phyloP scores from a whole-genome alignment of 345 rosid species.

The Theobroma cacao region DNA sequence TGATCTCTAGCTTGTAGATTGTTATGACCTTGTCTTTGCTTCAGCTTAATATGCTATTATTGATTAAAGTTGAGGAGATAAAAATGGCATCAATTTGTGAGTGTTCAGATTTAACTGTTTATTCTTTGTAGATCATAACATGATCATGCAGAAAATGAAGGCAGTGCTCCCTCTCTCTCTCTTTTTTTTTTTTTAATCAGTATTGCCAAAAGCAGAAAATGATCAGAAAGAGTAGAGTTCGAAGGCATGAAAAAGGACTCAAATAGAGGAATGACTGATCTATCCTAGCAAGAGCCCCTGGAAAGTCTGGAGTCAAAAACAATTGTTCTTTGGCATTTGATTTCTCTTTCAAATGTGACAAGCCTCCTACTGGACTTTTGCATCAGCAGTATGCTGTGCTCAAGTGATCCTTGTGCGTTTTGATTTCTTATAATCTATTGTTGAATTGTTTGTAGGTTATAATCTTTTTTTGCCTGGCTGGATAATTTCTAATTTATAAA shows the following conservation, averaged over 20 bases:
- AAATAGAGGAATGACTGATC: neutral
- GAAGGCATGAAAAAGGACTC: neutral
- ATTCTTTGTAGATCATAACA: neutral
- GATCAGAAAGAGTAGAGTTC: neutral
- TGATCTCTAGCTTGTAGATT: neutral
- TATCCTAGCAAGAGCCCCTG: neutral
- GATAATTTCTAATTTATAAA: neutral
- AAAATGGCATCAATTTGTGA: neutral
- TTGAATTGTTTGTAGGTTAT: neutral
- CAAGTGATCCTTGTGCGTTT: neutral
- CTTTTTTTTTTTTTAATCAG: too few relatives aligned
- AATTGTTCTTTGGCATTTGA: neutral
- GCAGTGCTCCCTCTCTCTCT: too few relatives aligned
- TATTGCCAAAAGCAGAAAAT: neutral
- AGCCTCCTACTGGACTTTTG: neutral
- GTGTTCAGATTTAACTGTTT: neutral
- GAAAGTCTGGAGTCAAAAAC: neutral
- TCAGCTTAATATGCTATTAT: neutral
- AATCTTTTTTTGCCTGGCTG: neutral
- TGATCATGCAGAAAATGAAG: neutral
- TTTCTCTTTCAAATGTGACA: conserved; percentile 1
- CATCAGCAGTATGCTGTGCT: neutral
- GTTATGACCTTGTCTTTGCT: neutral
- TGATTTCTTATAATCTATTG: neutral
- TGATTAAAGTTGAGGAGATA: neutral